Base-by-base conservation (phyloP, 495 filamentous ascomycete species). In the Lindgomyces ingoldianus region DNA sequence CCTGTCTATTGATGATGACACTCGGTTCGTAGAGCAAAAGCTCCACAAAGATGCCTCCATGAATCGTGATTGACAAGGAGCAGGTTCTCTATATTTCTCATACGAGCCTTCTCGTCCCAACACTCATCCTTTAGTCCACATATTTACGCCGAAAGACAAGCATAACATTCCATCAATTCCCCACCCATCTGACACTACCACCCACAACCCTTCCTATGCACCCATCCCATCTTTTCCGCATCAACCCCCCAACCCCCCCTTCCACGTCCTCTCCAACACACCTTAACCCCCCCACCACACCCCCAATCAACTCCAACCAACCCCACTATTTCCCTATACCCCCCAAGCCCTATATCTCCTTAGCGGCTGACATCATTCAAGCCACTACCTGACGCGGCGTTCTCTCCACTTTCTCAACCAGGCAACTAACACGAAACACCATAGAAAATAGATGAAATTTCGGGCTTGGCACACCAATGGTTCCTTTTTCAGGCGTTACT, bases 381-480 rank as follows among this genome's bases (percentile, higher is more conserved):
- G 57, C 57, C 57, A 60, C 57, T 45, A 60, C 45, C 44, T 60
- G 57, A 60, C 10, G 21, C 9, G 46, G 57, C 57, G 57, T 60
- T 60, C 26, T 27, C 27, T 30, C 44, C 16, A n/a, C 24, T 33
- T 60, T 10, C 57, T 21, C 11, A 33, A 50, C 16, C 24, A n/a
- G 46, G 44, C 44, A 51, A 26, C 29, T 50, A 14, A 14, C 10
- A 18, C 11, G 44, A 29, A 46, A 42, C 10, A 29, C 27, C 25
- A 29, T 62, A 1, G 58, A 62, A 53, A 27, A 45, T 53, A 62
- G 58, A 62, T 62, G 50, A 49, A 62, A 27, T 22, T 54, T 53
- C 22, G n/a, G 58, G 48, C 58, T 62, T 62, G 58, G 58, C 58
- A 48, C 58, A 62, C 58, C 27, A 36, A 57, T 41, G 21, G 9